phyloP scores from a whole-genome alignment of 2,329 filamentous ascomycete species.

The Cladosporium velox region DNA sequence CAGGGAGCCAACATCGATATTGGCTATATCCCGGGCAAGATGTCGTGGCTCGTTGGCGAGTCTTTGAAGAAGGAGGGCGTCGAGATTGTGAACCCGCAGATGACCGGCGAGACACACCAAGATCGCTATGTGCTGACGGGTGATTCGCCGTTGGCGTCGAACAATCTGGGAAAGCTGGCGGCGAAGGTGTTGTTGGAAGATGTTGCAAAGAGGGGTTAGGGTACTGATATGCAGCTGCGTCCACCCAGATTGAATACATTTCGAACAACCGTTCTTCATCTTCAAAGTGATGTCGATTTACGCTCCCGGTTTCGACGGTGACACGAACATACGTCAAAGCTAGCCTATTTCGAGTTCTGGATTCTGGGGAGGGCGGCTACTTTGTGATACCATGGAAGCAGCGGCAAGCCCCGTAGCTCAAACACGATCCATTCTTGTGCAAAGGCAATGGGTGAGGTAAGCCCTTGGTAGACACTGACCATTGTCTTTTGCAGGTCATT shows the following conservation, averaged over 20 bases:
- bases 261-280: too few relatives aligned
- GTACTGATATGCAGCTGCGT: background rate
- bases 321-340: background rate
- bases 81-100: constrained; percentile 23
- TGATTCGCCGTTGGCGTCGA: constrained; percentile 30
- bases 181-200: constrained; percentile 25
- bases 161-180: constrained; percentile 27
- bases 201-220: constrained; percentile 16
- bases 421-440: background rate
- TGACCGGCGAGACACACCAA: constrained; percentile 26
- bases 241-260: background rate
- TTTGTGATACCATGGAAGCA: background rate
- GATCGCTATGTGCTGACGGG: constrained; percentile 28
- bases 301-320: background rate
- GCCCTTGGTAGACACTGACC: too few relatives aligned
- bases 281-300: background rate
- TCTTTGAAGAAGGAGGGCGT: constrained; percentile 26
- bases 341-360: background rate
- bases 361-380: too few relatives aligned
- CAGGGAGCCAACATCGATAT: constrained; percentile 28
- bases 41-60: constrained; percentile 29
- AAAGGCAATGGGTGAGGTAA: too few relatives aligned
- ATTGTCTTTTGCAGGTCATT: too few relatives aligned
- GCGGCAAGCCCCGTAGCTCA: background rate
- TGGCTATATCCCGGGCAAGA: constrained; percentile 29